Conservation (phyloP, 1,284 basidiomycete genomes). For the Calocybe gambosa region DNA sequence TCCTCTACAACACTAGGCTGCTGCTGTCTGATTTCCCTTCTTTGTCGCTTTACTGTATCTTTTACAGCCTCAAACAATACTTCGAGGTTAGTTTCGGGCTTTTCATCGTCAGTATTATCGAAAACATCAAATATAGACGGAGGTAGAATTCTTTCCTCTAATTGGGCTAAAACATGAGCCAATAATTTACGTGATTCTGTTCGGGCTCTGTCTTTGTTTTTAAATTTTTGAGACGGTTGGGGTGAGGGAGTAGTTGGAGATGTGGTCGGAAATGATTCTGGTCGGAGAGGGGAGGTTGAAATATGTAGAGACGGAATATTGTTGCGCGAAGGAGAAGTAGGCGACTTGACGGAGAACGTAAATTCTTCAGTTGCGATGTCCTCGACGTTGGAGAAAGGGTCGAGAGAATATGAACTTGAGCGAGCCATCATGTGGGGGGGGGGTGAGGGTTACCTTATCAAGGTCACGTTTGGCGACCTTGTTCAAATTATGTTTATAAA, state of each 20-base stretch:
- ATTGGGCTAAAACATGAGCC: slow-evolving; percentile 49
- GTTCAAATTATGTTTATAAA: too few species aligned
- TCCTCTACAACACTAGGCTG: slow-evolving; percentile 22
- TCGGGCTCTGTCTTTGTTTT: slow-evolving; percentile 33
- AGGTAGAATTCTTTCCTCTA: slow-evolving; percentile 47
- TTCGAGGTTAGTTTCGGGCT: slow-evolving; percentile 29
- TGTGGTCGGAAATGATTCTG: slow-evolving; percentile 5
- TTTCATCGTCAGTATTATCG: slow-evolving; percentile 21
- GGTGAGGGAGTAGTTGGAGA: slow-evolving; percentile 9
- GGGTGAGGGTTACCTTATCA: too few species aligned
- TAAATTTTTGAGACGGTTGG: slow-evolving; percentile 11
- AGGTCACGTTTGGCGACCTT: not conserved
- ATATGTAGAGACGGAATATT: slow-evolving; percentile 21
- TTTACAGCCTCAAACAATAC: slow-evolving; percentile 40
- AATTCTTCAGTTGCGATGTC: not conserved
- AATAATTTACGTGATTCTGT: slow-evolving; percentile 57
- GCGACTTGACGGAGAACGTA: slow-evolving; percentile 11
- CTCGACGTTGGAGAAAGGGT: not conserved
- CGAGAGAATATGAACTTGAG: not conserved
- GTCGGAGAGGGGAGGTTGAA: slow-evolving; percentile 6
- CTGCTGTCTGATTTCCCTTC: slow-evolving; percentile 16
- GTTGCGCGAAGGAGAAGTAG: slow-evolving; percentile 8
- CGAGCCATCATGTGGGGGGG: not conserved
- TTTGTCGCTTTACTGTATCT: slow-evolving; percentile 33
- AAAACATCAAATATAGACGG: slow-evolving; percentile 41